phyloP scores from a whole-genome alignment of 1,284 basidiomycete genomes.

The Porodaedalea pini region DNA sequence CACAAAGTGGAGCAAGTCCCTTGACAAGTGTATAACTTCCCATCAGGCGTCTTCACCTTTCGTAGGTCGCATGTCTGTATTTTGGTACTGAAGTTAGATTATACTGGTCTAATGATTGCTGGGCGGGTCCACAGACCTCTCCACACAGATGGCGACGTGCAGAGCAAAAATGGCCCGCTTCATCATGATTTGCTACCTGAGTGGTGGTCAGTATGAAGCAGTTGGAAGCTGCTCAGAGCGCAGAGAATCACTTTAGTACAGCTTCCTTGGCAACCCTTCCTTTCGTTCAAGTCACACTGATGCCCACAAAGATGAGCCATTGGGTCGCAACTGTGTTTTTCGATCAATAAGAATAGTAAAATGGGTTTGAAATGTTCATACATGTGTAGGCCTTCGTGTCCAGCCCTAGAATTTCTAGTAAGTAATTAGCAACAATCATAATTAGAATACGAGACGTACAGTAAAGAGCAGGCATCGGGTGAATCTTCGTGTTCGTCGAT shows the following conservation, averaged over 20 bases:
- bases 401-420: slow-evolving; percentile 38
- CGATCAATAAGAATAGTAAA: background rate
- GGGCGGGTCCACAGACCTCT: slow-evolving; percentile 32
- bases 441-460: slow-evolving; percentile 38
- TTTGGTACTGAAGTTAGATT: too few relatives aligned
- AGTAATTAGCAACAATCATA: slow-evolving; percentile 2
- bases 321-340: slow-evolving; percentile 41
- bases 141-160: slow-evolving; percentile 54
- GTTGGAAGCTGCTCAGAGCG: background rate
- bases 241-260: slow-evolving; percentile 44
- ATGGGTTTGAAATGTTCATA: slow-evolving; percentile 25
- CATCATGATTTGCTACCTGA: slow-evolving; percentile 42
- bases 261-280: slow-evolving; percentile 43
- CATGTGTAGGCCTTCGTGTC: slow-evolving; percentile 54
- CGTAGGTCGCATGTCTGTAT: slow-evolving; percentile 45
- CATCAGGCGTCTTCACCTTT: slow-evolving; percentile 32
- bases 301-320: slow-evolving; percentile 50
- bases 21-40: slow-evolving; percentile 38
- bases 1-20: slow-evolving; percentile 42
- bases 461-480: slow-evolving; percentile 31
- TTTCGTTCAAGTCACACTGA: slow-evolving; percentile 40
- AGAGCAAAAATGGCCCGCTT: slow-evolving; percentile 50
- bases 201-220: background rate
- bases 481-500: slow-evolving; percentile 34
- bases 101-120: background rate